Evolutionary conservation across 2,329 filamentous ascomycete genomes (phyloP), one percentile per base, ranked within the genome.

Genomic region (Mycosphaerelloides madeirae): DNA sequence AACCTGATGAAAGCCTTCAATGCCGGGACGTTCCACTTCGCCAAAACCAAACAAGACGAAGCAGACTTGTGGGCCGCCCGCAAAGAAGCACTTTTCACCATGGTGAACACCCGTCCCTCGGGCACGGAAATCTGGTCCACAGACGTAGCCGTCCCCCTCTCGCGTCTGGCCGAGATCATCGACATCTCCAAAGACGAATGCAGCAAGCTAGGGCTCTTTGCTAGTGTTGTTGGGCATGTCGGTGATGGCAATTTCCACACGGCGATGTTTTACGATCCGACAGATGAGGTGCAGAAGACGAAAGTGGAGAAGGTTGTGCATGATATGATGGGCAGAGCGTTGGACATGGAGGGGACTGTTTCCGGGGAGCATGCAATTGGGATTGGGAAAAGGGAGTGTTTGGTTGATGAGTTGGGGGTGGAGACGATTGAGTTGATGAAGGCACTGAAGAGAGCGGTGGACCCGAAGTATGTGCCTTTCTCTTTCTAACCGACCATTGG

Each of bases 171-270:
- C 9, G 80, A 83, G 56, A 79, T 83, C 37, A 80, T 83, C 44
- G 89, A 95, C 63, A 74, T 88, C 33, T 90, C 86, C 51, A 95
- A 95, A 71, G 85, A 87, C 62, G 87, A 95, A 60, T 83, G 95
- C 76, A 85, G 91, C 59, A 81, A 87, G 11, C 74, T 95, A 9
- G 88, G 87, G 0, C 70, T 95, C 1, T 95, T 95, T 63, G 87
- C 88, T 1, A 89, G 85, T 58, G 86, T 95, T 20, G 72, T 96
- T 3, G 90, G 90, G 3, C 90, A 96, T 61, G 84, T 96, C 44
- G 90, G 90, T 11, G 90, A 95, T 61, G 90, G 90, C 29, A 96
- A 96, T 66, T 96, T 96, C 70, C 90, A 96, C 65, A 84, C 90
- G 63, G 87, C 84, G 62, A 93, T 96, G 67, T 84, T 96, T 69